Base-by-base conservation (phyloP, 75 land plant genomes). In the Pseudotsuga menziesii region DNA sequence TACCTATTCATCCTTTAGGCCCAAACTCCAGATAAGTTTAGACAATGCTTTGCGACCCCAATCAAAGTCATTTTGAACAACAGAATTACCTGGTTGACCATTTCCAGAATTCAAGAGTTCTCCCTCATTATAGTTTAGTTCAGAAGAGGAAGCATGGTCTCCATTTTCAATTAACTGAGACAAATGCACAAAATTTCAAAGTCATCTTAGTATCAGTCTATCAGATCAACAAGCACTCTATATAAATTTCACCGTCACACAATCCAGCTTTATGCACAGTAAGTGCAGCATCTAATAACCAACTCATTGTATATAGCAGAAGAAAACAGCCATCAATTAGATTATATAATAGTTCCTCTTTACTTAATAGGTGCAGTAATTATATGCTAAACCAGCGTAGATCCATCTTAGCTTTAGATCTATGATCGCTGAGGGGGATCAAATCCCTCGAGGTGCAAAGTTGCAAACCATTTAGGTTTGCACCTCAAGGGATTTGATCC, bases 11-110 rank as follows among this genome's bases (percentile, higher is more conserved):
- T 54, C 15, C 75, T 27, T 73, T 3, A 73, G 75, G 16, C 75
- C 75, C 75, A 73, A 73, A 23, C 75, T 73, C 35, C 75, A 23
- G 4, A 73, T 55, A 55, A 73, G 75, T 17, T 73, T 73, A 56
- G 29, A 73, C 32, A 73, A 55, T 39, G 35, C 75, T 39, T n/a
- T 52, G 22, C 75, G 75, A 55, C 75, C 75, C 75, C 75, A 73
- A 25, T 73, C 75, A 25, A 73, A 73, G 75, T 73, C 75, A 39
- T 56, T 56, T 55, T 55, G 27, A 73, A 55, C 20, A 23, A 73
- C 2, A 25, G 75, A 26, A 55, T 8, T 12, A 26, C 9, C 57
- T 15, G 57, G 4, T 55, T 25, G 19, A 73, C 54, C 6, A 2
- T 73, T 73, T 55, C 23, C 57, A 4, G 35, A n/a, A 54, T 15